A percentile compares a stretch with the other conserved stretches of the same genome.
Evolutionary conservation across 495 filamentous ascomycete genomes (phyloP).

Genomic region (Neurospora africana): DNA sequence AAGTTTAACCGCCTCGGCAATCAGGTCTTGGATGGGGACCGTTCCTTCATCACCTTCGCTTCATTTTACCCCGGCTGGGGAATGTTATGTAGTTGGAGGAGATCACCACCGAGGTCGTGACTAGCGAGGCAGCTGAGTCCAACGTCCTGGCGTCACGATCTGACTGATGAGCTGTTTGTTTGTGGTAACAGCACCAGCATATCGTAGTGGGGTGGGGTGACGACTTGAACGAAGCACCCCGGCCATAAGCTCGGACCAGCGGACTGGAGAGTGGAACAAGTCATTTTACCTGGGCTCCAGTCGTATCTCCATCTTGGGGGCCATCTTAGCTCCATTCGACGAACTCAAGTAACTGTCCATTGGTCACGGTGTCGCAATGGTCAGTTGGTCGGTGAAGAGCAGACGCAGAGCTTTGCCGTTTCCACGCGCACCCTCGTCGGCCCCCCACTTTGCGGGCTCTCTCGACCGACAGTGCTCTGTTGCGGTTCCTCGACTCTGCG

Average conservation of each 20-base stretch:
- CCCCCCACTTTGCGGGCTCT: not conserved
- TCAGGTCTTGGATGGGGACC: not conserved
- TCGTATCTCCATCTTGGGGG: not conserved
- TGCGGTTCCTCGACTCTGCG: not conserved
- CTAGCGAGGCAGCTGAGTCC: not conserved
- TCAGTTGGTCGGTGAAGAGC: conserved; percentile 1
- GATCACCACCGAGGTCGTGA: not conserved
- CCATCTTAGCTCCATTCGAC: not conserved
- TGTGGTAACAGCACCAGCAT: not conserved
- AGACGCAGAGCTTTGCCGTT: conserved; percentile 1
- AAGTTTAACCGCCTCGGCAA: not conserved
- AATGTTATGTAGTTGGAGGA: not conserved
- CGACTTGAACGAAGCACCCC: not conserved
- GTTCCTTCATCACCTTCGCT: not conserved
- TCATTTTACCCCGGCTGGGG: not conserved
- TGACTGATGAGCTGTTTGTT: not conserved
- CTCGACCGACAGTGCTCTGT: not conserved
- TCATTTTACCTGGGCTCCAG: not conserved
- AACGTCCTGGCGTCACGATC: not conserved
- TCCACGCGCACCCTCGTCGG: not conserved
- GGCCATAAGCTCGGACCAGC: not conserved
- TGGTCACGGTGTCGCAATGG: not conserved
- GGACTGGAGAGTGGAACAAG: not conserved
- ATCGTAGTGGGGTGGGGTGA: not conserved
- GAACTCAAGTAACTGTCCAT: not conserved